Percentiles rank a stretch among this genome's conserved stretches.
Conservation (phyloP, 805 yeast genomes). For the Schizosaccharomyces osmophilus region DNA sequence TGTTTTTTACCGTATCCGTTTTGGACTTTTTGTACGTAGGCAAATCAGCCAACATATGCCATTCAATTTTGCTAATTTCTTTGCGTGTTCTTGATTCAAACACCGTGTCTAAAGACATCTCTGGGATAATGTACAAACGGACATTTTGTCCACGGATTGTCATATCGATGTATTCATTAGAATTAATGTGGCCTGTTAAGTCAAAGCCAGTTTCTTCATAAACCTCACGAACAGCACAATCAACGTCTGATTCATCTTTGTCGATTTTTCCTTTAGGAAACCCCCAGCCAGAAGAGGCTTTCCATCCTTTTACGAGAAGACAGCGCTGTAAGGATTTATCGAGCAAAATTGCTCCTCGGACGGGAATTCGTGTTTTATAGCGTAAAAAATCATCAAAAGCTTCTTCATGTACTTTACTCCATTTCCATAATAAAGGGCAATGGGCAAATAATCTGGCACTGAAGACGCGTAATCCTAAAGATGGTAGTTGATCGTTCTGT, state of each 20-base stretch:
- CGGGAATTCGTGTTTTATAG: conserved; percentile 80
- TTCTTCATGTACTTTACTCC: conserved; percentile 18
- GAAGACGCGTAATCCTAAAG: conserved; percentile 52
- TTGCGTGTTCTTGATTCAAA: conserved; percentile 68
- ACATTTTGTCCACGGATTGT: conserved; percentile 64
- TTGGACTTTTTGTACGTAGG: conserved; percentile 11
- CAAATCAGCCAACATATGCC: conserved; percentile 12
- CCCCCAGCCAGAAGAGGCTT: conserved; percentile 58
- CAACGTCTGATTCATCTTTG: conserved; percentile 67
- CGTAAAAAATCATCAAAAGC: conserved; percentile 58
- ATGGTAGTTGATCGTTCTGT: conserved; percentile 51
- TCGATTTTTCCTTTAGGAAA: conserved; percentile 94
- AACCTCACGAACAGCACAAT: conserved; percentile 79
- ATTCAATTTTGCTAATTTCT: conserved; percentile 35
- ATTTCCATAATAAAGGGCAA: conserved; percentile 23
- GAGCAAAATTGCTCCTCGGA: conserved; percentile 79
- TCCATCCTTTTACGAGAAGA: conserved; percentile 62
- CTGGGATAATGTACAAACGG: conserved; percentile 51
- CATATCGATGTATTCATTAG: conserved; percentile 55
- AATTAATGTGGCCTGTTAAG: conserved; percentile 38
- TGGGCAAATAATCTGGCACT: conserved; percentile 57
- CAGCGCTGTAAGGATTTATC: conserved; percentile 35
- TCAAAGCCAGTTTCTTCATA: conserved; percentile 87
- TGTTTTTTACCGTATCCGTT: conserved; percentile 4
- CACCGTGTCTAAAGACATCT: conserved; percentile 50